Evolutionary conservation across 305 asterid genomes (phyloP), one percentile per base, ranked within the genome.

Genomic region (Solanum aculeatissimum): DNA sequence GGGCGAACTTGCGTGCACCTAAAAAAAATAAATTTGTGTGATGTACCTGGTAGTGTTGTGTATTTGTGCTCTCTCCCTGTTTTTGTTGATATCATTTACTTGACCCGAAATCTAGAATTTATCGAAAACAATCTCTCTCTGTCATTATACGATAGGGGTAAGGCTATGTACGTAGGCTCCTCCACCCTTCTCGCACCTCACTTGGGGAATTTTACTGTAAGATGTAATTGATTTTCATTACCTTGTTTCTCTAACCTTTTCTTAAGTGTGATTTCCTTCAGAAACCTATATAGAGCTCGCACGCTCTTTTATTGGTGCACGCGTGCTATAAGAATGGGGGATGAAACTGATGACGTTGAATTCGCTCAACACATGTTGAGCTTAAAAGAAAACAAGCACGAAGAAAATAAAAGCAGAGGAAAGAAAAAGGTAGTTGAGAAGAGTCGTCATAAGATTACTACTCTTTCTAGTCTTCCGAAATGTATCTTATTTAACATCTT

Each of bases 401-500:
- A 45, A 27, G 68, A 21, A 57, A 3, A 29, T 32, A 15, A 70
- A 29, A 77, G 51, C 19, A 23, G 27, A 77, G 53, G 23, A 43
- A 42, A 23, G 82, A 38, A 60, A 54, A 16, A 42, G 14, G 27
- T 19, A 25, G 71, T 58, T 58, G 1, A 16, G 7, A 25, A 47
- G 21, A 75, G 16, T 75, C 14, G 16, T 49, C 14, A 60, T 16
- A 27, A 29, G n/a, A n/a, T 1, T 7, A 29, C 2, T 27, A 47
- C 10, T 21, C 62, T 87, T 27, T 3, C 53, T 4, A 45, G 84
- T 51, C 21, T 80, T 81, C 85, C 74, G 18, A 49, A 80, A 51
- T 8, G 84, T 62, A 42, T 87, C 55, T 16, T 47, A 54, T 32
- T 60, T 55, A 57, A 60, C 45, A 87, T 87, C 82, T 85, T 81